Evolutionary conservation across 2,329 filamentous ascomycete species (phyloP).

Genomic region (Aspergillus arachidicola): DNA sequence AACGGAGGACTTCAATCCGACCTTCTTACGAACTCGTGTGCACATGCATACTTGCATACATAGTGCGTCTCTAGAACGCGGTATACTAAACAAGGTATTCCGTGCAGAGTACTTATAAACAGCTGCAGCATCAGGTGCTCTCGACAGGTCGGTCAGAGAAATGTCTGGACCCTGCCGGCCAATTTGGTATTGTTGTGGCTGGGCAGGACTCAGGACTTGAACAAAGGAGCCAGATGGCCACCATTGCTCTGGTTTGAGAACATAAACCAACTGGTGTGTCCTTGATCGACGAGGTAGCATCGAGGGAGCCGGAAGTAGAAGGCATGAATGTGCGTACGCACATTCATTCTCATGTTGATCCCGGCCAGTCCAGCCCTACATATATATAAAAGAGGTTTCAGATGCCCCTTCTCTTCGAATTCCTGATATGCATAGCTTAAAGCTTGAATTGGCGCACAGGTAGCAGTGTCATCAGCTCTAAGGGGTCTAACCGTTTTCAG

Average conservation of each 20-base stretch:
- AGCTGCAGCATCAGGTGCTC: not conserved
- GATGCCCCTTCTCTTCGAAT: conserved; percentile 5
- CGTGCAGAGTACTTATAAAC: not conserved
- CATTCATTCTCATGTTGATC: conserved; percentile 4
- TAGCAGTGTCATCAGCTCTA: conserved; percentile 11
- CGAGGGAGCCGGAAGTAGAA: not conserved
- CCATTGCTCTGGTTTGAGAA: not conserved
- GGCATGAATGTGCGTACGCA: conserved; percentile 4
- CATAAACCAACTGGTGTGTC: not conserved
- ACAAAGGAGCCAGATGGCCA: conserved; percentile 2
- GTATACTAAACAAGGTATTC: not conserved
- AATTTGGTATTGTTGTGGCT: not conserved
- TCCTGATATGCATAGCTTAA: conserved; percentile 19
- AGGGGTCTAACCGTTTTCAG: not conserved
- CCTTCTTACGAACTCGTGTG: not conserved
- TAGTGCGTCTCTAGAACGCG: not conserved
- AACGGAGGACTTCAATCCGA: conserved; percentile 3
- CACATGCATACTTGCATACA: not conserved
- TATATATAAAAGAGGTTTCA: conserved; percentile 8
- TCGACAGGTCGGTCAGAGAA: not conserved
- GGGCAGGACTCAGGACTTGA: not conserved
- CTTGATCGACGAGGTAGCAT: not conserved
- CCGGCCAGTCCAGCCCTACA: conserved; percentile 13
- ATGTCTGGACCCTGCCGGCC: not conserved
- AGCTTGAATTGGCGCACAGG: conserved; percentile 24